Percentiles rank a stretch among this genome's conserved stretches.
phyloP scores from a whole-genome alignment of 2,329 filamentous ascomycete genomes.

The Sporothrix phasma region DNA sequence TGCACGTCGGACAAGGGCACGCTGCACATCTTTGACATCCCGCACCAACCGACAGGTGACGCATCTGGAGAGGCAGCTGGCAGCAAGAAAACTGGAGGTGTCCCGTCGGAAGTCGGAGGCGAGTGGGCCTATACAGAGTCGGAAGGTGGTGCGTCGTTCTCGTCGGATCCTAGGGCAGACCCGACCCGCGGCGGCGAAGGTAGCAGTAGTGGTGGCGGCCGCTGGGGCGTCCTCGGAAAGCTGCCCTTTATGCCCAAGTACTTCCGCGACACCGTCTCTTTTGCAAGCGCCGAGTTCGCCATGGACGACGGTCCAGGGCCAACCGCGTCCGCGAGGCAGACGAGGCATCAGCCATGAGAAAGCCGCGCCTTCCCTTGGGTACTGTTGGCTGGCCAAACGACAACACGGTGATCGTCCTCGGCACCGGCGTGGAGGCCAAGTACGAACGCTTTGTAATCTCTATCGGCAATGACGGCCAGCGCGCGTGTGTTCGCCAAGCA shows the following conservation, averaged over 20 bases:
- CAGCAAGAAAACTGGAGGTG: neutral
- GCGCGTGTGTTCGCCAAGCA: slow-evolving; percentile 58
- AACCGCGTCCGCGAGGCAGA: slow-evolving; percentile 25
- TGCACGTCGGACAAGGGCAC: slow-evolving; percentile 96
- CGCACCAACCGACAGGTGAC: slow-evolving; percentile 32
- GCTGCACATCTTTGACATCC: slow-evolving; percentile 85
- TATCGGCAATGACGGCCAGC: slow-evolving; percentile 57
- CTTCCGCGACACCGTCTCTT: slow-evolving; percentile 85
- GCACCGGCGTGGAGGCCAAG: slow-evolving; percentile 66
- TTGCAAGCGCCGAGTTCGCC: slow-evolving; percentile 70
- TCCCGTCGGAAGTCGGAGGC: slow-evolving; percentile 12
- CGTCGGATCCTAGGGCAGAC: slow-evolving; percentile 14
- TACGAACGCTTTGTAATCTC: slow-evolving; percentile 80
- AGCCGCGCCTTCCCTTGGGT: slow-evolving; percentile 61
- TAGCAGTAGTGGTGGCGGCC: slow-evolving; percentile 49
- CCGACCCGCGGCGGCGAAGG: slow-evolving; percentile 15
- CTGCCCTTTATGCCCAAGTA: slow-evolving; percentile 76
- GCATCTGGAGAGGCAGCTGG: neutral
- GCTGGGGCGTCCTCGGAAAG: slow-evolving; percentile 78
- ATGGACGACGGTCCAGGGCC: slow-evolving; percentile 51
- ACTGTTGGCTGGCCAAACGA: slow-evolving; percentile 77
- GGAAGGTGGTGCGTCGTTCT: slow-evolving; percentile 12
- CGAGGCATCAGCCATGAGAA: slow-evolving; percentile 38
- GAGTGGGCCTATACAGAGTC: slow-evolving; percentile 19
- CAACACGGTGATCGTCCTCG: slow-evolving; percentile 62